Evolutionary conservation across 2,329 filamentous ascomycete species (phyloP).

Genomic region (Zalaria sp.): DNA sequence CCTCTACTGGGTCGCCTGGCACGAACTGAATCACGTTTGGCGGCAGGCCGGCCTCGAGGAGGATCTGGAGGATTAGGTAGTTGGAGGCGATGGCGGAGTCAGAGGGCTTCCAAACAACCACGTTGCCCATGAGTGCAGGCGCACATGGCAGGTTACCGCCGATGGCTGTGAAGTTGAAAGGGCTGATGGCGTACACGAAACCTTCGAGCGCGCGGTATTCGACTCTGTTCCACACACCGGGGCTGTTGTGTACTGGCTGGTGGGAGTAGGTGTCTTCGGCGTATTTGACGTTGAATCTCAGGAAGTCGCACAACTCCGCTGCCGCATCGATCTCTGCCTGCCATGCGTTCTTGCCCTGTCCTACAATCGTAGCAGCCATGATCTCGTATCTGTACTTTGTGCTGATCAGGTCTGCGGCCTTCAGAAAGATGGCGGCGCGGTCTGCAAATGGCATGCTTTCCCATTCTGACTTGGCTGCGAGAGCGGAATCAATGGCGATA

Average conservation of each 20-base stretch:
- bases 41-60: conserved; percentile 81
- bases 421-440: conserved; percentile 84
- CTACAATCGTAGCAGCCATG: conserved; percentile 91
- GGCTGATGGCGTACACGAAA: conserved; percentile 86
- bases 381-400: conserved; percentile 93
- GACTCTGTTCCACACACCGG: conserved; percentile 81
- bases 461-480: conserved; percentile 79
- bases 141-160: conserved; percentile 73
- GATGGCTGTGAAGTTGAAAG: conserved; percentile 97
- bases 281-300: conserved; percentile 88
- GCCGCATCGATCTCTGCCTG: conserved; percentile 97
- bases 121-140: conserved; percentile 82
- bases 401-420: conserved; percentile 81
- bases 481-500: conserved; percentile 67
- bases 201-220: conserved; percentile 86
- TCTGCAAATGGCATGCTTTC: conserved; percentile 78
- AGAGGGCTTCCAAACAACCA: conserved; percentile 94
- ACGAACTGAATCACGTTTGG: conserved; percentile 87
- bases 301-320: conserved; percentile 82
- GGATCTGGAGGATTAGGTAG: conserved; percentile 79
- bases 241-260: conserved; percentile 71
- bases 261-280: conserved; percentile 80
- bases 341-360: conserved; percentile 97
- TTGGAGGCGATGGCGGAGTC: conserved; percentile 79
- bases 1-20: conserved; percentile 71